phyloP scores from a whole-genome alignment of 1,284 basidiomycete genomes.

The Vanrija sp. region DNA sequence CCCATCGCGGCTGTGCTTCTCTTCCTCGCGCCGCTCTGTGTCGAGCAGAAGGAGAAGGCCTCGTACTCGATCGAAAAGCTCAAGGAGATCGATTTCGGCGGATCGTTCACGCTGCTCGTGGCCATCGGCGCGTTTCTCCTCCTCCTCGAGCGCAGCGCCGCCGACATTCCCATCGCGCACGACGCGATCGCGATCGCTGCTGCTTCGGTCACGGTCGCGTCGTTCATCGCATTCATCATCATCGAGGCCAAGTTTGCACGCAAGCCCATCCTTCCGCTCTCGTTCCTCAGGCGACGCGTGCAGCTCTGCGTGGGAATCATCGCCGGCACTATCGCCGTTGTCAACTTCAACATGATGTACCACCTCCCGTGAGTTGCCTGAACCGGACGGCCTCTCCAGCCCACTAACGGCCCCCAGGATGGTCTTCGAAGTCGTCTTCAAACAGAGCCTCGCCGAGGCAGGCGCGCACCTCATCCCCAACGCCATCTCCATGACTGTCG shows the following conservation, averaged over 20 bases:
- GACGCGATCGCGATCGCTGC: conserved; percentile 11
- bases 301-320: conserved; percentile 30
- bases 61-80: conserved; percentile 1
- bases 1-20: conserved; percentile 15
- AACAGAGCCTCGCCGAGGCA: conserved; percentile 16
- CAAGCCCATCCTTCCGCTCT: conserved; percentile 28
- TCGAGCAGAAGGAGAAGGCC: conserved; percentile 3
- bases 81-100: conserved; percentile 26
- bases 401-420: conserved; percentile 5
- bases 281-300: conserved; percentile 18
- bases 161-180: conserved; percentile 4
- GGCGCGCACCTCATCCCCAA: conserved; percentile 31
- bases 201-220: conserved; percentile 5
- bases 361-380: conserved; percentile 20
- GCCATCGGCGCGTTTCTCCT: conserved; percentile 26
- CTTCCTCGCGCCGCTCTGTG: conserved; percentile 5
- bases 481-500: conserved; percentile 25
- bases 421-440: conserved; percentile 30
- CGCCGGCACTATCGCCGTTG: conserved; percentile 24
- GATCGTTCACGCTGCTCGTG: conserved; percentile 19
- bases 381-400: background rate
- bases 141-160: conserved; percentile 14
- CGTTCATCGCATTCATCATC: conserved; percentile 24
- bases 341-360: conserved; percentile 37
- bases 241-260: conserved; percentile 24